Evolutionary conservation across 805 yeast genomes (phyloP).

Genomic region (Saccharomycopsis capsularis): DNA sequence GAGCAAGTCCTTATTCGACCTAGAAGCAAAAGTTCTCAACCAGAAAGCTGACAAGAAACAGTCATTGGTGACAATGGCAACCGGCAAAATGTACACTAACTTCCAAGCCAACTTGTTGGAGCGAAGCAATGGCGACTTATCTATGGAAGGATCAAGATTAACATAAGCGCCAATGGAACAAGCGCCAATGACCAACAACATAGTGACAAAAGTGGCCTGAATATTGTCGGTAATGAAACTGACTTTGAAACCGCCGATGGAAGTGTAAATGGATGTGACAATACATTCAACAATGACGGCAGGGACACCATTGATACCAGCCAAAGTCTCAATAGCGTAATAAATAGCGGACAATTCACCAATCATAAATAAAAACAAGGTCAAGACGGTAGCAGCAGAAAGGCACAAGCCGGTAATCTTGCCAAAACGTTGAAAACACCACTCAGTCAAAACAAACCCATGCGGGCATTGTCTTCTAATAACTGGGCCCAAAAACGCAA

Average conservation of each 20-base stretch:
- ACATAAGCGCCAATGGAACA: conserved; percentile 74
- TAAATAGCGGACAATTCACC: conserved; percentile 80
- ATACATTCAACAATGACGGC: conserved; percentile 79
- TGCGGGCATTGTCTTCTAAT: conserved; percentile 75
- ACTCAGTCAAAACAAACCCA: conserved; percentile 87
- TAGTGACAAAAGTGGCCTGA: conserved; percentile 69
- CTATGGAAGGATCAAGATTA: conserved; percentile 54
- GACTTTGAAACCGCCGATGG: conserved; percentile 83
- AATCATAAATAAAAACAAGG: conserved; percentile 80
- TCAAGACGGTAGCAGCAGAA: conserved; percentile 74
- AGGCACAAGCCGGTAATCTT: conserved; percentile 62
- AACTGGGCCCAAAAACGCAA: conserved; percentile 75
- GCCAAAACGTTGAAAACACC: conserved; percentile 87
- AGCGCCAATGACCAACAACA: conserved; percentile 61
- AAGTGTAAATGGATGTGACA: conserved; percentile 81
- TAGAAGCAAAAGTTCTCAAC: conserved; percentile 89
- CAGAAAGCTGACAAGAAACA: conserved; percentile 89
- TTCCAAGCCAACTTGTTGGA: conserved; percentile 82
- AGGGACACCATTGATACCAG: conserved; percentile 73
- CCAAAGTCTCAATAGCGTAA: conserved; percentile 66
- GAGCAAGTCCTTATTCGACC: conserved; percentile 63
- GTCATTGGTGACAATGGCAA: conserved; percentile 87
- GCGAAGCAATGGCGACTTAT: conserved; percentile 56
- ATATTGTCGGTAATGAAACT: conserved; percentile 82
- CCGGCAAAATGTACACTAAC: conserved; percentile 70